Evolutionary conservation across 2,329 filamentous ascomycete species (phyloP).

Genomic region (Neofusicoccum kwambonambiense): DNA sequence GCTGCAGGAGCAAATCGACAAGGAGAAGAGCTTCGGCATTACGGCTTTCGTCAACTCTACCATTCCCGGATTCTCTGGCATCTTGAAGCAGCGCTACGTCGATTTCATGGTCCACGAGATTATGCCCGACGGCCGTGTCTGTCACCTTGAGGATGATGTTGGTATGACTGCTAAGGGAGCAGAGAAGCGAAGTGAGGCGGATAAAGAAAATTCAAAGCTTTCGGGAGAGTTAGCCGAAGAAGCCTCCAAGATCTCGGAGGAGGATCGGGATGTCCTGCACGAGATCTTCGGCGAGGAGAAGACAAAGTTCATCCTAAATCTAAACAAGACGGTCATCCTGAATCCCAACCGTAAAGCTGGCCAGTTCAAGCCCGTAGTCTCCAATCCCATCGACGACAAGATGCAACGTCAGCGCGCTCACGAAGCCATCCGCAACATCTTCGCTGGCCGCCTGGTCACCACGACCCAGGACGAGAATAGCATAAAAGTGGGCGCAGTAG

Average conservation of each 20-base stretch:
- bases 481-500: conserved; percentile 56
- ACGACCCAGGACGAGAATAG: conserved; percentile 69
- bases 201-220: conserved; percentile 20
- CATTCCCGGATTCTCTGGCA: conserved; percentile 60
- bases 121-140: conserved; percentile 67
- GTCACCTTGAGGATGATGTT: conserved; percentile 63
- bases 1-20: conserved; percentile 20
- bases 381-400: conserved; percentile 59
- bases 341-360: conserved; percentile 56
- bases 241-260: conserved; percentile 33
- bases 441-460: conserved; percentile 75
- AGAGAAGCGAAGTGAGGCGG: conserved; percentile 18
- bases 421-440: conserved; percentile 71
- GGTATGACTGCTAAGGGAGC: conserved; percentile 12
- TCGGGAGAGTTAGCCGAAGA: conserved; percentile 16
- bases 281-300: conserved; percentile 53
- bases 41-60: conserved; percentile 60
- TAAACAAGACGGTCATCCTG: conserved; percentile 55
- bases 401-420: conserved; percentile 63
- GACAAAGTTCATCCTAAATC: conserved; percentile 51
- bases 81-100: conserved; percentile 74
- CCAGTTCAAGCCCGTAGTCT: conserved; percentile 55
- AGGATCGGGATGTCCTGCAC: conserved; percentile 38
- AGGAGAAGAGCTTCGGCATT: conserved; percentile 57
- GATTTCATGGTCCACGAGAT: conserved; percentile 95